Conservation (phyloP, 257 asterid genomes). For the Capsicum chinense region DNA sequence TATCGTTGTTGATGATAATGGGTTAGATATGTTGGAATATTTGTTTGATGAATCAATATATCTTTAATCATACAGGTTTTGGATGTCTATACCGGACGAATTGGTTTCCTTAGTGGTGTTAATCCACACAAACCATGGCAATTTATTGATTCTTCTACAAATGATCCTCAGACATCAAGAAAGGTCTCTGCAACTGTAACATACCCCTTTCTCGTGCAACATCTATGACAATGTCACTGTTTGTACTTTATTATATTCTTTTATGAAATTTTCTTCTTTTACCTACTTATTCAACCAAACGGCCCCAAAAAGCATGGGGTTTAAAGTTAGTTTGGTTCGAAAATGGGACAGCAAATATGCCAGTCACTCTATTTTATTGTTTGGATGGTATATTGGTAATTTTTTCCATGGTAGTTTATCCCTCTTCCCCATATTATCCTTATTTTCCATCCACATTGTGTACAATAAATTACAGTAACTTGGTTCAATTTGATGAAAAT, state of each 20-base stretch:
- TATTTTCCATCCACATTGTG: not conserved
- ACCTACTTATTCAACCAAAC: conserved; percentile 1
- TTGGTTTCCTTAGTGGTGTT: conserved; percentile 65
- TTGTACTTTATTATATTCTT: not conserved
- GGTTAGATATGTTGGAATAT: not conserved
- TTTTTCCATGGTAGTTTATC: not conserved
- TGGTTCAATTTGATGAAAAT: conserved; percentile 20
- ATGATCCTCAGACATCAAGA: conserved; percentile 94
- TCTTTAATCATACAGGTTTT: conserved; percentile 57
- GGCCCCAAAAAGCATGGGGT: not conserved
- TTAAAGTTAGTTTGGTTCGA: not conserved
- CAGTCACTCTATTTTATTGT: not conserved
- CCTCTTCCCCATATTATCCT: not conserved
- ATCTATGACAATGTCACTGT: conserved; percentile 7
- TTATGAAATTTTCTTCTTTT: not conserved
- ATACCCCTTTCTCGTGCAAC: not conserved
- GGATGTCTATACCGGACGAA: conserved; percentile 83
- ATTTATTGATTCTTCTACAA: conserved; percentile 89
- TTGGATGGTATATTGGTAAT: conserved; percentile 8
- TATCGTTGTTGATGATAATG: not conserved
- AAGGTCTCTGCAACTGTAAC: conserved; percentile 55
- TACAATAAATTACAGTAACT: not conserved
- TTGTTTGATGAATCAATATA: conserved; percentile 3
- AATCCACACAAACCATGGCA: conserved; percentile 61
- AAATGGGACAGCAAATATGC: conserved; percentile 14